Evolutionary conservation across 495 filamentous ascomycete genomes (phyloP).

Genomic region (Choiromyces venosus): DNA sequence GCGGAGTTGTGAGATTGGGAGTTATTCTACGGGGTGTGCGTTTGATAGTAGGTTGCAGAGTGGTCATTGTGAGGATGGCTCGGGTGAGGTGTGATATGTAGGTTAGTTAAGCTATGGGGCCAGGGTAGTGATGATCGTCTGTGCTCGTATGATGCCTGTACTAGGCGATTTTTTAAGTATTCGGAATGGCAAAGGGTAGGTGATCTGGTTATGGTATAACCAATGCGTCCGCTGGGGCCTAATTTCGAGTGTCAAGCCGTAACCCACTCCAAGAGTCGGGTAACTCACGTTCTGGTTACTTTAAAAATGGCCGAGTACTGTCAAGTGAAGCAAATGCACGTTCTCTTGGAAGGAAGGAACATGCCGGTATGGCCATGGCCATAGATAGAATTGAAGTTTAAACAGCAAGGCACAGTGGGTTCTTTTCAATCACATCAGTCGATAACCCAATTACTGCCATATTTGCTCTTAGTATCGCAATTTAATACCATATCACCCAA

Average conservation of each 20-base stretch:
- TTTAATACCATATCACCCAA: background rate
- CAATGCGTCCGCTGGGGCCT: too few relatives aligned
- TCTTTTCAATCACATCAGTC: background rate
- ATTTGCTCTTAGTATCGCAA: background rate
- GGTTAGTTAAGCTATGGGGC: background rate
- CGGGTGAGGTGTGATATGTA: background rate
- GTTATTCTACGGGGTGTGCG: background rate
- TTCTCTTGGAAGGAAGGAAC: background rate
- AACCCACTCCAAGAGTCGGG: too few relatives aligned
- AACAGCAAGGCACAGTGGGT: too few relatives aligned
- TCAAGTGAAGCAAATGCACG: background rate
- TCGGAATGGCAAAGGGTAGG: too few relatives aligned
- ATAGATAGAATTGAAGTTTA: too few relatives aligned
- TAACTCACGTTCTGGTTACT: too few relatives aligned
- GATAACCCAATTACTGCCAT: background rate
- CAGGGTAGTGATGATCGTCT: background rate
- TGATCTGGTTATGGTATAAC: too few relatives aligned
- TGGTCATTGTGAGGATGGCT: background rate
- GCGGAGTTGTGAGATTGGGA: background rate
- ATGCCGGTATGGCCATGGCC: background rate
- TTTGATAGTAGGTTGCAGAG: background rate
- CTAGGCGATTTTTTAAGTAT: too few relatives aligned
- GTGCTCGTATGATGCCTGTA: too few relatives aligned
- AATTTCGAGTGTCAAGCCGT: too few relatives aligned
- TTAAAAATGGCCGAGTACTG: too few relatives aligned